These are phyloP conservation scores for Trypanosoma rangeli DNA, from an alignment of 208 protist genomes.

Conservation along the genomic window DNA sequence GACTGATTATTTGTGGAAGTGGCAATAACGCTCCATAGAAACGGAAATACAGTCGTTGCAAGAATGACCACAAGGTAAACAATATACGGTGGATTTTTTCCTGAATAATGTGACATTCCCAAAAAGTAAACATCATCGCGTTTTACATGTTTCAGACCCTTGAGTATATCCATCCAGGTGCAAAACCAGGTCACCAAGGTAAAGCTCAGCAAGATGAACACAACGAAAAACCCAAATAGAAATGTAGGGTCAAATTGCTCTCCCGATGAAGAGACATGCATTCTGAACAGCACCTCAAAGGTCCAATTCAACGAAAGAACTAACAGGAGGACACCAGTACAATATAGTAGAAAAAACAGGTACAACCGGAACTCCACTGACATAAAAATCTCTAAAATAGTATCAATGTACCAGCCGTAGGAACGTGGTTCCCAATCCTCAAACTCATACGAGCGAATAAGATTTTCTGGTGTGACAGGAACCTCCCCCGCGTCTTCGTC, in stretches of 20 bases:
- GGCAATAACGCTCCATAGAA: constrained; percentile 79
- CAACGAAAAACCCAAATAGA: constrained; percentile 61
- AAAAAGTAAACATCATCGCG: constrained; percentile 67
- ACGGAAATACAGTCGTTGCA: constrained; percentile 61
- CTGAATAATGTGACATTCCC: constrained; percentile 72
- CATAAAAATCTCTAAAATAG: constrained; percentile 80
- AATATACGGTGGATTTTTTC: constrained; percentile 69
- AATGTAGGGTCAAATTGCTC: constrained; percentile 36
- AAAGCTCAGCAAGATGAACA: constrained; percentile 85
- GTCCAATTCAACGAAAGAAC: constrained; percentile 64
- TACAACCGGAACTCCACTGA: constrained; percentile 69
- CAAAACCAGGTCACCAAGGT: constrained; percentile 61
- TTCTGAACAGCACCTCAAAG: constrained; percentile 69
- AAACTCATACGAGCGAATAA: constrained; percentile 70
- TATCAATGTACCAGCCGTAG: constrained; percentile 74
- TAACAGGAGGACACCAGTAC: constrained; percentile 50
- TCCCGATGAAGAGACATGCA: constrained; percentile 49
- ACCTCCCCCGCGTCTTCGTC: constrained; percentile 26
- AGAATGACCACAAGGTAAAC: constrained; percentile 72
- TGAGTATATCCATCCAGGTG: constrained; percentile 70
- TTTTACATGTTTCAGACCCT: constrained; percentile 60
- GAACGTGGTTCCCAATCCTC: constrained; percentile 68
- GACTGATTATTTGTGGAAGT: constrained; percentile 48
- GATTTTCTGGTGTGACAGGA: constrained; percentile 34
- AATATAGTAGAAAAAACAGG: constrained; percentile 77